Base-by-base conservation (phyloP, 352 stramenopile genomes). In the Phytopythium montanum region DNA sequence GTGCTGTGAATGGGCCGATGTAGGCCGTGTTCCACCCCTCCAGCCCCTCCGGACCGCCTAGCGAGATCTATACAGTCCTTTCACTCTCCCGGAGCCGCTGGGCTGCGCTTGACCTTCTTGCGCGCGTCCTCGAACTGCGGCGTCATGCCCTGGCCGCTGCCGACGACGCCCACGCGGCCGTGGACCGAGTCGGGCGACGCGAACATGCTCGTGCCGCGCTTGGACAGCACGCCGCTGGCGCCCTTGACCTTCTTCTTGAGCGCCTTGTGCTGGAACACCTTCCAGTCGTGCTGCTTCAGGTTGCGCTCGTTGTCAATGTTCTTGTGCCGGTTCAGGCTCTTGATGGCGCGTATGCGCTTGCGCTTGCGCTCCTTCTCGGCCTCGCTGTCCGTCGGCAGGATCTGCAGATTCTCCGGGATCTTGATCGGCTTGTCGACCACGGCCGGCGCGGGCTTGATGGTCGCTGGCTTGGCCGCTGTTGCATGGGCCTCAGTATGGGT, bases 151-250 rank as follows among this genome's bases (percentile, higher is more conserved):
- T 95, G 83, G 0, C 88, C 90, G 36, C 86, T 96, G 28, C 88
- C 88, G 2, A 95, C 75, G 18, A 97, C 90, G 14, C 90, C 90
- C 9, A 97, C 90, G 38, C 82, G 88, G 14, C 85, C 85, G 29
- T 93, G 63, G 9, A 94, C 79, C 16, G 76, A 87, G 42, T 94
- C 88, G 10, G 90, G 87, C 7, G 87, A 93, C 28, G 86, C 82
- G 73, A 97, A 97, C 70, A 97, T 97, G 65, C 86, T 96, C 23
- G 72, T 87, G 56, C 89, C 89, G 19, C 81, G 81, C 61, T 85
- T 88, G 28, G 83, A 90, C 39, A 91, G 70, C 64, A 88, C 86
- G 33, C 80, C 79, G 48, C 80, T 91, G 12, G 74, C 72, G 19
- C 83, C 84, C 54, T 85, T 76, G 29, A 84, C 82, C 26, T 79